These are phyloP conservation scores for Metschnikowia kofuensis DNA, from an alignment of 805 yeast species.

Conservation along the genomic window DNA sequence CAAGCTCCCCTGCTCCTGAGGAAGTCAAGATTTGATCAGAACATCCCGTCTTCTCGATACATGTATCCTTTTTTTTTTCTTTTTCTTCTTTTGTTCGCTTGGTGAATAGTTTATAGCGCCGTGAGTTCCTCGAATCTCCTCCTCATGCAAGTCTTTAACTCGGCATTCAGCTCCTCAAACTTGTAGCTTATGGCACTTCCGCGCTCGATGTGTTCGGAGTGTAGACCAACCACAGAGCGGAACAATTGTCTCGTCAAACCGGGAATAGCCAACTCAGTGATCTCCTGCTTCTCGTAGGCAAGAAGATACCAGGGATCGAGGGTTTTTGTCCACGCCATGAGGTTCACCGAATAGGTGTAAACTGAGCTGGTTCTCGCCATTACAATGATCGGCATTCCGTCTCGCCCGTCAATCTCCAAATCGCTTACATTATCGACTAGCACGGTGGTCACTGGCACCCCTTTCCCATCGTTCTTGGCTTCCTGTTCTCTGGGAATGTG, in stretches of 20 bases:
- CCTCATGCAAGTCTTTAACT: slow-evolving; percentile 11
- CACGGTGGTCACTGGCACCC: background rate
- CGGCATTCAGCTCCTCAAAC: slow-evolving; percentile 9
- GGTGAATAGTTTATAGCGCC: background rate
- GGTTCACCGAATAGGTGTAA: slow-evolving; percentile 39
- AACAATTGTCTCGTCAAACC: background rate
- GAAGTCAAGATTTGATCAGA: background rate
- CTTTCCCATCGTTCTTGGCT: background rate
- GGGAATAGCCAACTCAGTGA: background rate
- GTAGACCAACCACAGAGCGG: background rate
- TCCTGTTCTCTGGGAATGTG: slow-evolving; percentile 7
- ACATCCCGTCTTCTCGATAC: background rate
- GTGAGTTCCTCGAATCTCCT: slow-evolving; percentile 13
- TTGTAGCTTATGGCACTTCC: slow-evolving; percentile 12
- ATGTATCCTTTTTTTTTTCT: too few relatives aligned
- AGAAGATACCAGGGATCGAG: slow-evolving; percentile 44
- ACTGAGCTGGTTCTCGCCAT: slow-evolving; percentile 34
- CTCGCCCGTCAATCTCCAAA: slow-evolving; percentile 31
- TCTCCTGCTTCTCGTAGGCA: slow-evolving; percentile 11
- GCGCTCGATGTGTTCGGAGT: slow-evolving; percentile 7
- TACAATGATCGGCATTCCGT: slow-evolving; percentile 44
- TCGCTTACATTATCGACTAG: slow-evolving; percentile 11
- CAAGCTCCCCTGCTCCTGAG: too few relatives aligned
- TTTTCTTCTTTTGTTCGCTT: too few relatives aligned
- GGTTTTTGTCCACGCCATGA: slow-evolving; percentile 47